Evolutionary conservation across 164 flowering plant genomes (phyloP).

Genomic region (Nelumbo lutea): DNA sequence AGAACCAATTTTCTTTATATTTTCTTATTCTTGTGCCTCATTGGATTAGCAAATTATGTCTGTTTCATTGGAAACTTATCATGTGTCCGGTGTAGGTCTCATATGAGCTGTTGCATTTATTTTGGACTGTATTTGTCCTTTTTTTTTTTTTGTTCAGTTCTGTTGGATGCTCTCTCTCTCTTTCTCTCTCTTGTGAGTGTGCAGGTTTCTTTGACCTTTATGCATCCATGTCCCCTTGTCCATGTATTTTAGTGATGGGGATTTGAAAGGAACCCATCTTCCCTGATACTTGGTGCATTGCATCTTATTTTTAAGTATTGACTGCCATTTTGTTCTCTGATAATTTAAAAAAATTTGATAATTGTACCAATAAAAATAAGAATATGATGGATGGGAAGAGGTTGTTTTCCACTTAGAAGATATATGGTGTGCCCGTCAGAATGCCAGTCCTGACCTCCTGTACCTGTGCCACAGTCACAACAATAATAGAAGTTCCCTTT

Average conservation of each 20-base stretch:
- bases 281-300: neutral
- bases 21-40: too few species aligned
- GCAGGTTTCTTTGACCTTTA: neutral
- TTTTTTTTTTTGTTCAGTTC: neutral
- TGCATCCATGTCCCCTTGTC: neutral
- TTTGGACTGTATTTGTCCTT: too few species aligned
- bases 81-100: too few species aligned
- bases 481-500: too few species aligned
- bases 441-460: neutral
- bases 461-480: too few species aligned
- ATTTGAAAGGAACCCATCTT: too few species aligned
- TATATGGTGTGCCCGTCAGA: neutral
- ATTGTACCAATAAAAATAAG: too few species aligned
- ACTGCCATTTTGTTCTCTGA: neutral
- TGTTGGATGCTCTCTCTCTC: neutral
- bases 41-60: too few species aligned
- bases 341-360: too few species aligned
- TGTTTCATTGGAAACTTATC: too few species aligned
- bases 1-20: neutral
- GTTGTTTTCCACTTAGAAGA: neutral
- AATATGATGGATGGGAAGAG: neutral
- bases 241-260: neutral
- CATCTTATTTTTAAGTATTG: too few species aligned
- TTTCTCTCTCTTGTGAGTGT: neutral
- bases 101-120: too few species aligned